Evolutionary conservation across 805 yeast genomes (phyloP), one percentile per base, ranked within the genome.

Genomic region (Wickerhamiella occidentalis): DNA sequence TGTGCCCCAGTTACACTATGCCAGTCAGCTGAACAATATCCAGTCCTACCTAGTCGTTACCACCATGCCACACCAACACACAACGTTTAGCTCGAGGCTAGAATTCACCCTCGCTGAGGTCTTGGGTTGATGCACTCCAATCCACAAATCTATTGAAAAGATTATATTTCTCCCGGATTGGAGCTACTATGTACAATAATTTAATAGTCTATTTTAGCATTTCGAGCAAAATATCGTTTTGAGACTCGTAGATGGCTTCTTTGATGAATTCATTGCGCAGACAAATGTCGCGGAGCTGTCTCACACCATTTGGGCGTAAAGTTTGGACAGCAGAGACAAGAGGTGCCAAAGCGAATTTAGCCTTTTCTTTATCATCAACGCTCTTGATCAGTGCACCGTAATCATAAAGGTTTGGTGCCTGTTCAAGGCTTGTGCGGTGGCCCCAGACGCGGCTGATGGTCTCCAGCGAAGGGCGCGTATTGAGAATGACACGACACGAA

Each of bases 401-500:
- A 23, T 45, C 43, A 40, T 37, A 37, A 7, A 8, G 2, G 3
- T 7, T 3, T 7, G 21, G 17, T 5, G 25, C n/a, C 11, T 6
- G 15, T 6, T 26, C 26, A 7, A 36, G 21, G 21, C 17, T 13
- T 2, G 9, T 17, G 37, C 48, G 43, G 28, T 23, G 29, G 37
- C 5, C 15, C 48, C 48, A 45, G 3, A 37, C 28, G 7, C 18
- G 18, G 13, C 18, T 6, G 7, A 45, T 33, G 3, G 26, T 25
- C 1, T 45, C 48, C n/a, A 35, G 7, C 28, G 22, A 6, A 7
- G 48, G 48, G 18, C 40, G 40, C 3, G 43, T 48, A 40, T 53
- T 56, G 40, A 58, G 51, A 25, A 56, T 51, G 3, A 57, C 54
- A 6, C 62, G 53, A 25, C 52, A 40, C 6, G 58, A 26, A 36